A percentile compares a stretch with the other conserved stretches of the same genome.
These are phyloP conservation scores for Entamoeba dispar DNA, from an alignment of 208 protist genomes.

Conservation along the genomic window DNA sequence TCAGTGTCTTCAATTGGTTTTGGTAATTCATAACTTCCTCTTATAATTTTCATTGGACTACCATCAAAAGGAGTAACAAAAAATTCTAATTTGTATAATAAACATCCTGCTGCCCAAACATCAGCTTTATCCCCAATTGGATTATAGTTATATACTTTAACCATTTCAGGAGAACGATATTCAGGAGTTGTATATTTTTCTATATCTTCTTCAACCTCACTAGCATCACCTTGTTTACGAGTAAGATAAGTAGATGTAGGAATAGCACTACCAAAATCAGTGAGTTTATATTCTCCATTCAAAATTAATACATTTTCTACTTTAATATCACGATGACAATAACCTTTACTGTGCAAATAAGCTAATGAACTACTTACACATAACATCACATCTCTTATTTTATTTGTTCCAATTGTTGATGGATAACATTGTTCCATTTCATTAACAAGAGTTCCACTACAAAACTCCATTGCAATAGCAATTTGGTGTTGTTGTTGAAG, in stretches of 20 bases:
- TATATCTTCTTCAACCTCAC: too few relatives aligned
- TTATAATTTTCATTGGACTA: not conserved
- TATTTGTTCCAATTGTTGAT: too few relatives aligned
- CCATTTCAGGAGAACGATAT: too few relatives aligned
- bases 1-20: not conserved
- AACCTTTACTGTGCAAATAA: slow-evolving; percentile 71
- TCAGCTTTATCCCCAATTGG: not conserved
- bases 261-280: slow-evolving; percentile 62
- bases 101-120: not conserved
- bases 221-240: too few relatives aligned
- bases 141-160: too few relatives aligned
- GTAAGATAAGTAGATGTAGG: too few relatives aligned
- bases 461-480: too few relatives aligned
- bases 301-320: slow-evolving; percentile 41
- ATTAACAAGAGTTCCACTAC: too few relatives aligned
- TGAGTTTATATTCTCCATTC: slow-evolving; percentile 64
- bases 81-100: not conserved
- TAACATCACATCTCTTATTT: too few relatives aligned
- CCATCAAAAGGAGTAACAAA: not conserved
- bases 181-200: not conserved
- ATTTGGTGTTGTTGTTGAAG: too few relatives aligned
- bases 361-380: slow-evolving; percentile 50
- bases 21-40: not conserved
- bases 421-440: too few relatives aligned
- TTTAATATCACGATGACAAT: slow-evolving; percentile 54